Conservation (phyloP, 495 filamentous ascomycete genomes). For the Staphylotrichum longicolle region DNA sequence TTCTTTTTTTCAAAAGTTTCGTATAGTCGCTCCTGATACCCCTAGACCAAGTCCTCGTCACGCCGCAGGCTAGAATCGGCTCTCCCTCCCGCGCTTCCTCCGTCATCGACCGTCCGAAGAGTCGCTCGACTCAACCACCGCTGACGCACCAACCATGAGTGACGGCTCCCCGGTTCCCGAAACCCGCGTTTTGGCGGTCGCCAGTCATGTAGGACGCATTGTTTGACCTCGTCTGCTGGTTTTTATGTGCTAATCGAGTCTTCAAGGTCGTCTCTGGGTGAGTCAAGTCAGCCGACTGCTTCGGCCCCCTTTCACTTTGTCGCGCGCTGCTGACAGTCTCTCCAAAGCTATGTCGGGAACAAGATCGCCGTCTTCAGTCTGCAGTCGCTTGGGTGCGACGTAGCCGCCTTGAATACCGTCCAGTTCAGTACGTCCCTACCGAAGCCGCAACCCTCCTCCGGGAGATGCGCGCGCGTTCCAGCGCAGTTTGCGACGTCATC, state of each 20-base stretch:
- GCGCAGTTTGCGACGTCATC: constrained; percentile 6
- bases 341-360: constrained; percentile 85
- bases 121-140: background rate
- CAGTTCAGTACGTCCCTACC: constrained; percentile 68
- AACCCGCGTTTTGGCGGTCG: constrained; percentile 85
- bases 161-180: constrained; percentile 65
- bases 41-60: constrained; percentile 14
- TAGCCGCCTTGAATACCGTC: constrained; percentile 89
- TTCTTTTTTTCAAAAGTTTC: background rate
- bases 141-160: constrained; percentile 34
- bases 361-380: constrained; percentile 91
- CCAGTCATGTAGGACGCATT: constrained; percentile 82
- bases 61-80: constrained; percentile 17
- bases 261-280: constrained; percentile 75
- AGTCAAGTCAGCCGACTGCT: constrained; percentile 32
- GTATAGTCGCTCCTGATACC: background rate
- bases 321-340: constrained; percentile 4
- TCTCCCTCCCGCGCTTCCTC: background rate
- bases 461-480: background rate
- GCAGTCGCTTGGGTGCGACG: constrained; percentile 90
- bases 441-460: background rate
- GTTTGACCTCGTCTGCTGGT: constrained; percentile 13
- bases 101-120: background rate
- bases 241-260: constrained; percentile 34
- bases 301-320: background rate